Percentiles rank a stretch among this genome's conserved stretches.
These are phyloP conservation scores for Pseudonitzschia multistriata DNA, from an alignment of 108 stramenopile genomes.

Conservation along the genomic window DNA sequence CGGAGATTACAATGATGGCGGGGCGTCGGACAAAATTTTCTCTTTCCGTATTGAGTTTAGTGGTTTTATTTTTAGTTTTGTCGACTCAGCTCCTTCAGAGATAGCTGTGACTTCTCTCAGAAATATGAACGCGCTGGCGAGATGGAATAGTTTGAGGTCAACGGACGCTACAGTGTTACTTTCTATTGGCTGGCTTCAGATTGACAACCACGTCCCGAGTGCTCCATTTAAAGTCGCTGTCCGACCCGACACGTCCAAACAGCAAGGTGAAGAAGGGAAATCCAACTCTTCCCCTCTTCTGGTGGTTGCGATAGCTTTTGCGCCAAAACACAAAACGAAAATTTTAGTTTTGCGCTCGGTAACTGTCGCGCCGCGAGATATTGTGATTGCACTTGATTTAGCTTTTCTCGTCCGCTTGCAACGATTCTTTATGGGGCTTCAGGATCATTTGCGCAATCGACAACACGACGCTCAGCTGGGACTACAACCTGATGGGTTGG, in stretches of 20 bases:
- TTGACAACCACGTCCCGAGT: constrained; percentile 78
- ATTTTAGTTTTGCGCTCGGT: constrained; percentile 54
- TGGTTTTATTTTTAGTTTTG: constrained; percentile 63
- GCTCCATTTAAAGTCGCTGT: constrained; percentile 76
- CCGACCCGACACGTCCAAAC: constrained; percentile 29
- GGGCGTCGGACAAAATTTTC: constrained; percentile 34
- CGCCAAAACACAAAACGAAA: constrained; percentile 67
- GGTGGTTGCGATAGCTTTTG: constrained; percentile 49
- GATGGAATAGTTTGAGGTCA: constrained; percentile 57
- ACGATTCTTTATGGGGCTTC: constrained; percentile 49
- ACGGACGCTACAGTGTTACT: constrained; percentile 43
- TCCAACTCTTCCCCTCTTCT: constrained; percentile 42
- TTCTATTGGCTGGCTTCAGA: constrained; percentile 65
- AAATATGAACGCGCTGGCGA: constrained; percentile 49
- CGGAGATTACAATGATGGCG: constrained; percentile 12
- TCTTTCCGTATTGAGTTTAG: constrained; percentile 47
- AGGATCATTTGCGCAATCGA: constrained; percentile 37
- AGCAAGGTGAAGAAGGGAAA: constrained; percentile 2
- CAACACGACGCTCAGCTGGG: neutral
- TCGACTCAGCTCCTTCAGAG: constrained; percentile 69
- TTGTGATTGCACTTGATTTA: constrained; percentile 58
- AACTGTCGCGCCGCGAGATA: constrained; percentile 54
- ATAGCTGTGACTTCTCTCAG: constrained; percentile 55
- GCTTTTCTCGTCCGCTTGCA: constrained; percentile 70
- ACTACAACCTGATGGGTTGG: constrained; percentile 8